These are phyloP conservation scores for Verticillium klebahnii DNA, from an alignment of 2,329 filamentous ascomycete species.

Conservation along the genomic window DNA sequence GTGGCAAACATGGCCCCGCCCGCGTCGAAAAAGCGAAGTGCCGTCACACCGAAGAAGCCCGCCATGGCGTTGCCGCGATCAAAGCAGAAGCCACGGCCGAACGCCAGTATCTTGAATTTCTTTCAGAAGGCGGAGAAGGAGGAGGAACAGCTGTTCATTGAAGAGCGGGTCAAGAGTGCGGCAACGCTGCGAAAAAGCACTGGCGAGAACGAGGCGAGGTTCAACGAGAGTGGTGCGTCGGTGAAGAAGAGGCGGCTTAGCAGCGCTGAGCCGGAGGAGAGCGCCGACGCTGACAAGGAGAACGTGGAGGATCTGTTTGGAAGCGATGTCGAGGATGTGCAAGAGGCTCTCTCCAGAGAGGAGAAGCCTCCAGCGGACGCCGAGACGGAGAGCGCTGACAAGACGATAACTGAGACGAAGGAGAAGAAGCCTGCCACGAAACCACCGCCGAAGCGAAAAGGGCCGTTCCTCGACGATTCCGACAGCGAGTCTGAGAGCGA, in stretches of 20 bases:
- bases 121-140: constrained; percentile 65
- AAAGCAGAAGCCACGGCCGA: constrained; percentile 39
- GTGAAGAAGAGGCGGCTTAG: constrained; percentile 39
- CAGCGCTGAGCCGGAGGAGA: constrained; percentile 10
- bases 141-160: constrained; percentile 54
- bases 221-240: constrained; percentile 27
- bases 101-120: constrained; percentile 67
- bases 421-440: constrained; percentile 7
- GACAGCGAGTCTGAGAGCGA: constrained; percentile 44
- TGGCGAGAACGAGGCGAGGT: constrained; percentile 14
- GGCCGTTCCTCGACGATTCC: constrained; percentile 69
- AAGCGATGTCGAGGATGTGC: not conserved
- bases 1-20: constrained; percentile 8
- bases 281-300: constrained; percentile 2
- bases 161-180: constrained; percentile 5
- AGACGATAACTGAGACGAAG: not conserved
- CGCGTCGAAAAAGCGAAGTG: constrained; percentile 10
- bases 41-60: constrained; percentile 10
- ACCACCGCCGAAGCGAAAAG: constrained; percentile 28
- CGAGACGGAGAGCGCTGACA: not conserved
- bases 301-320: not conserved
- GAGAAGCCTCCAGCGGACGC: not conserved
- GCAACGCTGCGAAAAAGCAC: not conserved
- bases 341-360: not conserved
- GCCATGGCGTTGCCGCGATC: constrained; percentile 7